Base-by-base conservation (phyloP, 352 stramenopile species). In the Pythium folliculosum region DNA sequence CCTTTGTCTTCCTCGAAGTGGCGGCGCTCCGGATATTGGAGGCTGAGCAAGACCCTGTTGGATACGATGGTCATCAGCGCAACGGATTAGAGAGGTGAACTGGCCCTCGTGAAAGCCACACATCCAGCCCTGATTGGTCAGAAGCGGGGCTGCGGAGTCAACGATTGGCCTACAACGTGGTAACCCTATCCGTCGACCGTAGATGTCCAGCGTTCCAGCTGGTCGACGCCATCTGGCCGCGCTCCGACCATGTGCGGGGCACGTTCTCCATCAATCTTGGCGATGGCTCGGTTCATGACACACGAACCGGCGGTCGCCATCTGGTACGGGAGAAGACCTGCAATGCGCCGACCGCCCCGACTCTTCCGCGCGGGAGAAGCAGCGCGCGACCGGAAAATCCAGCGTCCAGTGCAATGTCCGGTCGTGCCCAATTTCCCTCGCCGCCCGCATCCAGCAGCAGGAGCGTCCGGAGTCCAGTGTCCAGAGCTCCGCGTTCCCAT, bases 281-380 rank as follows among this genome's bases (percentile, higher is more conserved):
- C n/a, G n/a, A n/a, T n/a, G n/a, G n/a, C n/a, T n/a, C 40, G 17
- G 14, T 12, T 16, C 40, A 21, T 47, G 14, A 47, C 14, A 47
- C 40, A 21, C 17, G 40, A 47, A 47, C 27, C 13, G 23, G 23
- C 32, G 23, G 17, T 0, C 12, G 12, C 25, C 50, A 57, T 23
- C 50, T 57, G 50, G 22, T 32, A n/a, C 5, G 13, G 50, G 16
- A 57, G 50, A 57, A 57, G 27, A 23, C 50, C 10, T 27, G 50
- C 50, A 35, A 57, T 57, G 50, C 14, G 30, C 25, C 17, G 50
- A 57, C 27, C 13, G 17, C 19, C 25, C 50, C 50, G 50, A 44
- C 50, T 57, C 50, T 57, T 44, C 25, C 25, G 50, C 25, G 32
- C 32, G 50, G 50, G 17, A 57, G 50, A 57, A 44, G 50, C 50